Evolutionary conservation across 257 asterid genomes (phyloP).

Genomic region (Plectranthus barbatus): DNA sequence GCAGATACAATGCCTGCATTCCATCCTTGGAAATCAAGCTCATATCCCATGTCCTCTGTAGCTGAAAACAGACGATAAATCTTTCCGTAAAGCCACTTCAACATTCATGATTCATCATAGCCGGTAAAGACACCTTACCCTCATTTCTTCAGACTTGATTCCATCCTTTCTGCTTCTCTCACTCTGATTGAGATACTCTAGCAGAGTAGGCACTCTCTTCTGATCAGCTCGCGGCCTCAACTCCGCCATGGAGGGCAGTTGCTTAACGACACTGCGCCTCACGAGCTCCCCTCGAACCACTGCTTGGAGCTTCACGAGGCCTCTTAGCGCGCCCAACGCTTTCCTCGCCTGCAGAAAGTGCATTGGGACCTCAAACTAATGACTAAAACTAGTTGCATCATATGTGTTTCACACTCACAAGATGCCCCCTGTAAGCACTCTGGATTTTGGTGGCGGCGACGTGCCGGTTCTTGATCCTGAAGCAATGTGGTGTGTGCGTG

Average conservation of each 20-base stretch:
- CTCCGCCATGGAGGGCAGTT: slow-evolving; percentile 18
- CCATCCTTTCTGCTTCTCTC: slow-evolving; percentile 34
- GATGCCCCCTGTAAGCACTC: slow-evolving; percentile 59
- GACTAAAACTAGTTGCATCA: background rate
- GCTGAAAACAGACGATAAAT: slow-evolving; percentile 20
- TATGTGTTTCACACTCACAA: slow-evolving; percentile 36
- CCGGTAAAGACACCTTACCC: slow-evolving; percentile 24
- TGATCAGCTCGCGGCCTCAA: slow-evolving; percentile 21
- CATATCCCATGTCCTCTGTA: slow-evolving; percentile 52
- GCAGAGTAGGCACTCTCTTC: slow-evolving; percentile 31
- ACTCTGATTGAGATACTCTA: slow-evolving; percentile 29
- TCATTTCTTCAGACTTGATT: slow-evolving; percentile 35
- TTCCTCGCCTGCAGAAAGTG: slow-evolving; percentile 49
- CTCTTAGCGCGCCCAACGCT: slow-evolving; percentile 73
- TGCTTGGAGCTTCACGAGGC: slow-evolving; percentile 80
- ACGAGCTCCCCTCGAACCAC: slow-evolving; percentile 69
- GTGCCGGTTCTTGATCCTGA: slow-evolving; percentile 15
- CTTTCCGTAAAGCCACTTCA: background rate
- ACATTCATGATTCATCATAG: background rate
- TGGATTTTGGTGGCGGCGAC: slow-evolving; percentile 57
- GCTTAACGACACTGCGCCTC: slow-evolving; percentile 31
- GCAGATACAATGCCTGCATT: slow-evolving; percentile 42
- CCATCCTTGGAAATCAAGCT: slow-evolving; percentile 43
- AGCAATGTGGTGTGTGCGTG: slow-evolving; percentile 32
- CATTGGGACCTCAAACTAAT: background rate